Evolutionary conservation across 108 stramenopile genomes (phyloP).

Genomic region (Phaeodactylum tricornutum): DNA sequence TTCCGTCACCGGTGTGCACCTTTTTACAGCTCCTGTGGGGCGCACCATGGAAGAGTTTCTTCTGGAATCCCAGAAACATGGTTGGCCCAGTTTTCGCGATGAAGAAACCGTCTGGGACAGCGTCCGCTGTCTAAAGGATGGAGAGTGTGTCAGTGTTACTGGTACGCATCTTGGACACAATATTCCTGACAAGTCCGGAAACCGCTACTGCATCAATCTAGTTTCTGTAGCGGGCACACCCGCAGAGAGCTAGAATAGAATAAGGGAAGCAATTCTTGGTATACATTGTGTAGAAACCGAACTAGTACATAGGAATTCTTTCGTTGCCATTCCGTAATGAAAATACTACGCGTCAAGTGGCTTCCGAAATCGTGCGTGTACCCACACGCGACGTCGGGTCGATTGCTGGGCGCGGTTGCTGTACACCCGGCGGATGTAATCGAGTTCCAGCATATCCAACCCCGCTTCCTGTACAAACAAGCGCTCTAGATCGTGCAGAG

Average conservation of each 20-base stretch:
- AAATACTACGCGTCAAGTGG: too few relatives aligned
- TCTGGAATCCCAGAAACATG: conserved; percentile 48
- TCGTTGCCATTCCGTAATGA: too few relatives aligned
- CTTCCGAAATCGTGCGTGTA: conserved; percentile 58
- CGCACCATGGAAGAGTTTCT: conserved; percentile 66
- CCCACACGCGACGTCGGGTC: conserved; percentile 61
- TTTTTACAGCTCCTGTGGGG: conserved; percentile 68
- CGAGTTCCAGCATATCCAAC: conserved; percentile 49
- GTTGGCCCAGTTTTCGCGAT: conserved; percentile 63
- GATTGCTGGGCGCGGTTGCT: conserved; percentile 39
- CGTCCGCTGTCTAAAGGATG: conserved; percentile 68
- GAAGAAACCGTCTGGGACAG: conserved; percentile 85
- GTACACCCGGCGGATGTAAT: conserved; percentile 42
- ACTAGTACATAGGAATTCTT: too few relatives aligned
- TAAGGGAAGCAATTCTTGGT: neutral
- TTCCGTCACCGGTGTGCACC: conserved; percentile 57
- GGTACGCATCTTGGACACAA: conserved; percentile 84
- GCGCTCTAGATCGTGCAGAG: conserved; percentile 43
- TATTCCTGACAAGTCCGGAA: conserved; percentile 52
- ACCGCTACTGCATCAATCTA: conserved; percentile 72
- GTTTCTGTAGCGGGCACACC: conserved; percentile 57
- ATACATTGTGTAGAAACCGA: conserved; percentile 2
- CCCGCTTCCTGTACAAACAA: conserved; percentile 38
- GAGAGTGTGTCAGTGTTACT: conserved; percentile 78
- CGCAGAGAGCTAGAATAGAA: too few relatives aligned